Conservation (phyloP, 352 stramenopile genomes). For the Blastocystis sp. region DNA sequence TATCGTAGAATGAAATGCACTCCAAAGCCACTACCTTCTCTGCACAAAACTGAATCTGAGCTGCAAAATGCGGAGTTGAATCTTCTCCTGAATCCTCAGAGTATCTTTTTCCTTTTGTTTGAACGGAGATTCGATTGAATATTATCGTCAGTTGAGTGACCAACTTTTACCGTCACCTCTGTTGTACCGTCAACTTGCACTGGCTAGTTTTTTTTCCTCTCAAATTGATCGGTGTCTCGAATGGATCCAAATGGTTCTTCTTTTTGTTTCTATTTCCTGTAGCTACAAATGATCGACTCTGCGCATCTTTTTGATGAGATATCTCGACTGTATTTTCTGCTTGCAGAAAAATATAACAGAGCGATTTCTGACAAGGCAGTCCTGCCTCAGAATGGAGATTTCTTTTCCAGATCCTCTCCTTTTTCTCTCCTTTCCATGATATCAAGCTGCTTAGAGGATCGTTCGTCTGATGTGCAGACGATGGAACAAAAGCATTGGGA, state of each 20-base stretch:
- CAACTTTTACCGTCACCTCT: background rate
- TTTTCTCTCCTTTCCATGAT: background rate
- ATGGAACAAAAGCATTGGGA: conserved; percentile 4
- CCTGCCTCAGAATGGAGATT: too few relatives aligned
- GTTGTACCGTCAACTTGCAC: background rate
- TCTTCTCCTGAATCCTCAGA: background rate
- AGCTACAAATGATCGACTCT: background rate
- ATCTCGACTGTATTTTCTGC: background rate
- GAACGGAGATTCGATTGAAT: background rate
- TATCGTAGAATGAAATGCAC: background rate
- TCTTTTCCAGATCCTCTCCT: background rate
- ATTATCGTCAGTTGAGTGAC: background rate
- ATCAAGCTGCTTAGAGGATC: background rate
- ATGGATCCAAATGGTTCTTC: background rate
- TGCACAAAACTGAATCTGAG: background rate
- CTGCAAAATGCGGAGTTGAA: background rate
- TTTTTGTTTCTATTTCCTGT: background rate
- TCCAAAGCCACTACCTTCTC: background rate
- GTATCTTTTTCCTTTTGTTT: background rate
- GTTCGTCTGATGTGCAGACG: background rate
- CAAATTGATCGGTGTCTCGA: background rate
- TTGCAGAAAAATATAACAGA: background rate
- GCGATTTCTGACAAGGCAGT: background rate
- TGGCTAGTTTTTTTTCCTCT: background rate
- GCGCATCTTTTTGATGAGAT: background rate